These are phyloP conservation scores for Cenchrus purpureus DNA, from an alignment of 176 grass and related monocot species.

Conservation along the genomic window DNA sequence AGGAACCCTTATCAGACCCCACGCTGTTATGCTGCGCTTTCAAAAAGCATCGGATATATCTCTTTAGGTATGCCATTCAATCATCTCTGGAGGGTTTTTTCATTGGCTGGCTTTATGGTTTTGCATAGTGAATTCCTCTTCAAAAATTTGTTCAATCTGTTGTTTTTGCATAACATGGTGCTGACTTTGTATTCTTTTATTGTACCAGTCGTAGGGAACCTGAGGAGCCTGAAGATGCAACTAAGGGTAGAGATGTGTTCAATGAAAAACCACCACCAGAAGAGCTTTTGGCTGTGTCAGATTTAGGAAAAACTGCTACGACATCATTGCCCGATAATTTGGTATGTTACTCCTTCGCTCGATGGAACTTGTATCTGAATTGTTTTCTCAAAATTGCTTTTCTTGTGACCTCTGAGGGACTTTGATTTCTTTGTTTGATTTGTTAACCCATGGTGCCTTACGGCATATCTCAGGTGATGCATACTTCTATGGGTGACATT, in stretches of 20 bases:
- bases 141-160: slow-evolving; percentile 10
- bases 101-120: slow-evolving; percentile 30
- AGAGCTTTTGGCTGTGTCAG: slow-evolving; percentile 95
- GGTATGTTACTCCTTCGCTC: slow-evolving; percentile 45
- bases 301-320: slow-evolving; percentile 80
- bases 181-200: slow-evolving; percentile 8
- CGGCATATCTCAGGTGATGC: slow-evolving; percentile 69
- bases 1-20: slow-evolving; percentile 90
- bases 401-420: background rate
- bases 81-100: background rate
- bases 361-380: background rate
- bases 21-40: slow-evolving; percentile 94
- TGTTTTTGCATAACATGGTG: slow-evolving; percentile 21
- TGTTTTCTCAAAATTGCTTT: background rate
- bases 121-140: slow-evolving; percentile 8
- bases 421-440: background rate
- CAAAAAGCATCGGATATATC: slow-evolving; percentile 96
- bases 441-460: slow-evolving; percentile 1
- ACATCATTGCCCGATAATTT: slow-evolving; percentile 94
- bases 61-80: slow-evolving; percentile 73
- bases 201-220: slow-evolving; percentile 79
- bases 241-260: slow-evolving; percentile 97
- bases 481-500: slow-evolving; percentile 96
- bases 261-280: slow-evolving; percentile 96
- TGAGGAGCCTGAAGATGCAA: slow-evolving; percentile 98